Evolutionary conservation across 805 yeast genomes (phyloP).

Genomic region (Danielozyma ontarioensis): DNA sequence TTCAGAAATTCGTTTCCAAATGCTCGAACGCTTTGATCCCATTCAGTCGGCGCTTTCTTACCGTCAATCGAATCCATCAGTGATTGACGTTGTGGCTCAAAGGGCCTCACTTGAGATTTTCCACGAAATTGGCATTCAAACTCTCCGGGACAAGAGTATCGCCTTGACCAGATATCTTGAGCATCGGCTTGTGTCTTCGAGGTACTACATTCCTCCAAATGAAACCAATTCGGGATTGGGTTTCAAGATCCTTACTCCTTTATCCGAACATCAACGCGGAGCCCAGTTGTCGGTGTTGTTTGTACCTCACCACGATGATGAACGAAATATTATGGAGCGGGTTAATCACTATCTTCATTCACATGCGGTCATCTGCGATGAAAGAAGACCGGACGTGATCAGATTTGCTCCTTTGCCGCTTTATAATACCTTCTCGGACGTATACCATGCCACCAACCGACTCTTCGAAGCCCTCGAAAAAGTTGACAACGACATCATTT

Average conservation of each 20-base stretch:
- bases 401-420: constrained; percentile 84
- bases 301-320: constrained; percentile 31
- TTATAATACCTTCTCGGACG: constrained; percentile 72
- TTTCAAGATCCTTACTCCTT: constrained; percentile 74
- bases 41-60: constrained; percentile 83
- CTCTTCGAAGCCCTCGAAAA: constrained; percentile 37
- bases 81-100: constrained; percentile 74
- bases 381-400: constrained; percentile 85
- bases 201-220: constrained; percentile 37
- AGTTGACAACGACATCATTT: constrained; percentile 1
- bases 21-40: constrained; percentile 76
- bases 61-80: constrained; percentile 88
- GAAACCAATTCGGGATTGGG: constrained; percentile 22
- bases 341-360: constrained; percentile 47
- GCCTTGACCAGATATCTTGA: constrained; percentile 55
- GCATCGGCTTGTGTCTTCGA: constrained; percentile 39
- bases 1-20: constrained; percentile 61
- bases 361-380: constrained; percentile 76
- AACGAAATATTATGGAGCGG: constrained; percentile 55
- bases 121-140: constrained; percentile 49
- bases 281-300: constrained; percentile 79
- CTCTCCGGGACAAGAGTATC: constrained; percentile 52
- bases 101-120: constrained; percentile 62
- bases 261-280: constrained; percentile 54
- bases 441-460: constrained; percentile 39